Evolutionary conservation across 2,329 filamentous ascomycete genomes (phyloP), one percentile per base, ranked within the genome.

Genomic region (Apiospora koreana): DNA sequence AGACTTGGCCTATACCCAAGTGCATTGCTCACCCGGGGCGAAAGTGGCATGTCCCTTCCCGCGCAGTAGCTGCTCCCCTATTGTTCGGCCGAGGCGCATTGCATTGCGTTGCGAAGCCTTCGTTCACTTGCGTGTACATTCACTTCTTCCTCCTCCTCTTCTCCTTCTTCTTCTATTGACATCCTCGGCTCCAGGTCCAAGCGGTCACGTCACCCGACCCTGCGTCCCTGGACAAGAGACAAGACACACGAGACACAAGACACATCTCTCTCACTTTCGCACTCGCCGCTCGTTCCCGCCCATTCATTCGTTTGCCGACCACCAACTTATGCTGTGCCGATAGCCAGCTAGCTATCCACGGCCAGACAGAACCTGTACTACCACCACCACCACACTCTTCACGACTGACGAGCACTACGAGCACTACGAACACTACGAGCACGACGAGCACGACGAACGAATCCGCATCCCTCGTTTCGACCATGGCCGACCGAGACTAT

Each of bases 401-500:
- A 58, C 50, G 25, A 58, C 50, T 31, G 25, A 58, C 50, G 25
- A 58, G 14, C 50, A 31, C 50, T 18, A 31, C 50, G n/a, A n/a
- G n/a, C 18, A 7, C 28, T 3, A 18, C 5, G 28, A 10, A 35
- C 7, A 58, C 28, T 9, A 16, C 5, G 28, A 10, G 35, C 7
- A 58, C 50, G 28, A 58, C 50, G 28, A 58, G 2, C 50, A 35
- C 50, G 9, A 35, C 50, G 8, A 8, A 38, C 54, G 18, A 38
- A 38, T n/a, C 21, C 38, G 50, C 66, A 41, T 5, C 16, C 28
- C 10, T 31, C 23, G 42, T 50, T 8, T n/a, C 18, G 28, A 48
- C 50, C 72, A 88, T 88, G 86, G 82, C 83, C 71, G 85, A 86
- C 76, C 81, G 82, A 71, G 82, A 84, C 68, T 83, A 83, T 70